Percentiles rank a stretch among this genome's conserved stretches.
Conservation (phyloP, 208 protist species). For the Herpetomonas tarakana region DNA sequence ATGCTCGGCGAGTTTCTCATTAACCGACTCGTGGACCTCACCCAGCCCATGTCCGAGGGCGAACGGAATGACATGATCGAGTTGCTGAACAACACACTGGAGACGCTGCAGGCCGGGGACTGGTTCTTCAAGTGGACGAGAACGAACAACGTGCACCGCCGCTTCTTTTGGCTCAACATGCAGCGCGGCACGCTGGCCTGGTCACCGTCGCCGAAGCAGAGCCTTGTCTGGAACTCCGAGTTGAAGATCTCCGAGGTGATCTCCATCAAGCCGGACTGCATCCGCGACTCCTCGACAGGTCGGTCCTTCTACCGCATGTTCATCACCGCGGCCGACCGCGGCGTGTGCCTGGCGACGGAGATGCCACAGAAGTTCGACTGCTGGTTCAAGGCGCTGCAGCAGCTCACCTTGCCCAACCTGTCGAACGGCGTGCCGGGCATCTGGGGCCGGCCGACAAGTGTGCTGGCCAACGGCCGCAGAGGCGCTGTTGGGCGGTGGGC, state of each 20-base stretch:
- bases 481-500: constrained; percentile 39
- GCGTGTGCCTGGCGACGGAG: constrained; percentile 63
- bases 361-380: constrained; percentile 72
- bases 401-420: constrained; percentile 39
- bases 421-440: constrained; percentile 28
- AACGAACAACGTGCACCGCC: constrained; percentile 46
- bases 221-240: constrained; percentile 37
- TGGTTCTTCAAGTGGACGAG: constrained; percentile 85
- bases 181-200: constrained; percentile 55
- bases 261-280: constrained; percentile 48
- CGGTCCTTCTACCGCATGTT: constrained; percentile 62
- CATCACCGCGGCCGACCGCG: constrained; percentile 39
- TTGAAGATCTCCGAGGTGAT: constrained; percentile 45
- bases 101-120: constrained; percentile 51
- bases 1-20: constrained; percentile 44
- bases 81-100: constrained; percentile 26
- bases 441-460: constrained; percentile 40
- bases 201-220: constrained; percentile 31
- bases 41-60: constrained; percentile 15
- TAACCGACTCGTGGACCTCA: constrained; percentile 28
- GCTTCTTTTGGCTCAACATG: constrained; percentile 77
- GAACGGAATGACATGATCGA: constrained; percentile 20
- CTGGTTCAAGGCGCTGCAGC: constrained; percentile 59
- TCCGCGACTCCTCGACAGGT: constrained; percentile 37
- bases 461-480: constrained; percentile 14